A percentile compares a stretch with the other conserved stretches of the same genome.
phyloP scores from a whole-genome alignment of 148 eudicot genomes.

The Vaccinium darrowii region DNA sequence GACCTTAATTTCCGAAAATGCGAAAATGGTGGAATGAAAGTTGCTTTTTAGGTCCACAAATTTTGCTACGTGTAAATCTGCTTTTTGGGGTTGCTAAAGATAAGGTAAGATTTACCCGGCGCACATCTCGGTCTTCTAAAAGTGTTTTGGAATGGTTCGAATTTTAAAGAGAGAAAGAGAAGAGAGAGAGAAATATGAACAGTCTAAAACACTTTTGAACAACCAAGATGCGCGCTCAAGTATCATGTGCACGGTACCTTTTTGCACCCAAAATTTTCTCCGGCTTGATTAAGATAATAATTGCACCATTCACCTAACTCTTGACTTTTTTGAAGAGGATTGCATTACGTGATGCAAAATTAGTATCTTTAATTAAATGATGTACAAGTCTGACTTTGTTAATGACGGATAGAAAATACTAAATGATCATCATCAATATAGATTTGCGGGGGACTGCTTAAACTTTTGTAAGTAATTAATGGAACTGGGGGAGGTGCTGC shows the following conservation, averaged over 20 bases:
- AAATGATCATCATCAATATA: neutral
- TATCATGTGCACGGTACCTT: too few relatives aligned
- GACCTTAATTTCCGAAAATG: neutral
- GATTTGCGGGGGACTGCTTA: neutral
- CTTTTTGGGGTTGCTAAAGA: neutral
- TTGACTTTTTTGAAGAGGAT: neutral
- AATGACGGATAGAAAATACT: neutral
- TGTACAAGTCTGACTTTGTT: neutral
- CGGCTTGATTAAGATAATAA: neutral
- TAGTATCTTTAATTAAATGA: neutral
- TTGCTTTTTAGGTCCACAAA: neutral
- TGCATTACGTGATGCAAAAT: neutral
- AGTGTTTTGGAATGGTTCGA: too few relatives aligned
- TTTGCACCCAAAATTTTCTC: too few relatives aligned
- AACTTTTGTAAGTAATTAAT: too few relatives aligned
- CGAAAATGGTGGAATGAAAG: neutral
- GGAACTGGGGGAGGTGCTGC: too few relatives aligned
- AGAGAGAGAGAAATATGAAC: too few relatives aligned
- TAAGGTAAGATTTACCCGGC: neutral
- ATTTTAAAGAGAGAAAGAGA: too few relatives aligned
- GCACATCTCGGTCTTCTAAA: too few relatives aligned
- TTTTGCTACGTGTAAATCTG: neutral
- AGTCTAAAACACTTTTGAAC: too few relatives aligned
- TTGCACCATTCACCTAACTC: conserved; percentile 4
- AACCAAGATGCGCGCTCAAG: too few relatives aligned